phyloP scores from a whole-genome alignment of 192 early-diverging fungal species.

The Backusella tuberculispora region DNA sequence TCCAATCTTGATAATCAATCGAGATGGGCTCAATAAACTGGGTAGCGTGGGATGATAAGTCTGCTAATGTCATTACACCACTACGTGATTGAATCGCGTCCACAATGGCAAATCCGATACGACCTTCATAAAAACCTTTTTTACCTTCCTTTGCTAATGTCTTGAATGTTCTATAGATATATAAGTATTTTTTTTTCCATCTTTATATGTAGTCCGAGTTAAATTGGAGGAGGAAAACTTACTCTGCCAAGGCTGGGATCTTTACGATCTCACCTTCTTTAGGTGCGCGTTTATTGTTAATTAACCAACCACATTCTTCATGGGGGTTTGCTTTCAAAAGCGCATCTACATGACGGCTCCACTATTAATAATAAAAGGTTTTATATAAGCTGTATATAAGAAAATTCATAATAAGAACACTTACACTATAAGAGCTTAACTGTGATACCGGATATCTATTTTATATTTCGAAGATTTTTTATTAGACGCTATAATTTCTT shows the following conservation, averaged over 20 bases:
- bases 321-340: constrained; percentile 44
- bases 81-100: constrained; percentile 52
- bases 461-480: background rate
- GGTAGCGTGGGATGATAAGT: constrained; percentile 59
- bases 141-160: constrained; percentile 63
- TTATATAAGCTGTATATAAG: background rate
- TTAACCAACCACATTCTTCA: constrained; percentile 51
- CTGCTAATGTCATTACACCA: constrained; percentile 67
- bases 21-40: constrained; percentile 62
- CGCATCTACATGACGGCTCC: constrained; percentile 29
- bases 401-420: background rate
- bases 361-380: constrained; percentile 34
- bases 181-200: background rate
- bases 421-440: constrained; percentile 38
- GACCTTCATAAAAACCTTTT: constrained; percentile 70
- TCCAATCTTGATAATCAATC: constrained; percentile 60
- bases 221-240: constrained; percentile 23
- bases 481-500: background rate
- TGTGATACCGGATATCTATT: constrained; percentile 33
- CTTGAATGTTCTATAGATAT: constrained; percentile 49
- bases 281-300: constrained; percentile 57
- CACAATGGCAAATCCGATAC: constrained; percentile 69
- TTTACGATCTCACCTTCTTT: constrained; percentile 63
- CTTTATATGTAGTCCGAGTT: background rate
- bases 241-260: constrained; percentile 60